A percentile compares a stretch with the other conserved stretches of the same genome.
These are phyloP conservation scores for Xylaria castorea DNA, from an alignment of 495 filamentous ascomycete species.

Conservation along the genomic window DNA sequence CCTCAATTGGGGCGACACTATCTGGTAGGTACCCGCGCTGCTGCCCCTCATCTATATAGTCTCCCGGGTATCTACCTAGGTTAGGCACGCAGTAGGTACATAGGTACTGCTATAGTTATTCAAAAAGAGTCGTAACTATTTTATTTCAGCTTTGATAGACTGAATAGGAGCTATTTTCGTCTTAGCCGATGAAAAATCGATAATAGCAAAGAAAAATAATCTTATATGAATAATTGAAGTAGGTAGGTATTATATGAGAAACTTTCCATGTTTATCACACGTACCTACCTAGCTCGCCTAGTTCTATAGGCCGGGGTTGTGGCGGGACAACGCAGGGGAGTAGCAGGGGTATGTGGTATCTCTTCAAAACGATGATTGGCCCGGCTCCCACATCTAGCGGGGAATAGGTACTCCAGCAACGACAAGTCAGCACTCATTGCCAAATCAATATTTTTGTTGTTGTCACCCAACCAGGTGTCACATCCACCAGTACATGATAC, in stretches of 20 bases:
- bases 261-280: neutral
- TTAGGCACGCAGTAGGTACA: too few relatives aligned
- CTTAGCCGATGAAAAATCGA: neutral
- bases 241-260: neutral
- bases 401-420: conserved; percentile 22
- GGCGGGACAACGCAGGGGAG: conserved; percentile 6
- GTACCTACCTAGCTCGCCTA: neutral
- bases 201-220: neutral
- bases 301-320: neutral
- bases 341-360: conserved; percentile 3
- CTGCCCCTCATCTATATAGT: neutral
- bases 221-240: neutral
- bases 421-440: conserved; percentile 17
- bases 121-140: neutral
- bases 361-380: neutral
- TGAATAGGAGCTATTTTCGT: too few relatives aligned
- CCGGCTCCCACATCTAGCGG: neutral
- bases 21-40: neutral
- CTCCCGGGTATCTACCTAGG: too few relatives aligned
- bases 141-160: neutral
- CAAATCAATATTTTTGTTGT: conserved; percentile 26
- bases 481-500: neutral
- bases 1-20: neutral
- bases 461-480: conserved; percentile 1
- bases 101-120: too few relatives aligned